Percentiles rank a stretch among this genome's conserved stretches.
These are phyloP conservation scores for Fennellomyces sp. DNA, from an alignment of 371 early-diverging fungal genomes.

Conservation along the genomic window DNA sequence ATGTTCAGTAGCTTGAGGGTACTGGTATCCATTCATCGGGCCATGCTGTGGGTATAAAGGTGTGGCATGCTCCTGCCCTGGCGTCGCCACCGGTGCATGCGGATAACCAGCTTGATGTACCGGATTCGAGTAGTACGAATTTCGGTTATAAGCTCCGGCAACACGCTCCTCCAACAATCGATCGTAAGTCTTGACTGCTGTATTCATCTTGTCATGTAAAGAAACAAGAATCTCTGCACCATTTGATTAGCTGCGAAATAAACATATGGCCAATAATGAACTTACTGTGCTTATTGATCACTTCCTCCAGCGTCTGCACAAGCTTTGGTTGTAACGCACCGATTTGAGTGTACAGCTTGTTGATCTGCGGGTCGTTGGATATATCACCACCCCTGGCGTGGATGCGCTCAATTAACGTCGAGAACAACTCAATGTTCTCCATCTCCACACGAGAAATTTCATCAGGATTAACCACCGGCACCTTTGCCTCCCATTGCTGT, in stretches of 20 bases:
- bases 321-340: conserved; percentile 77
- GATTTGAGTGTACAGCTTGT: conserved; percentile 70
- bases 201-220: conserved; percentile 78
- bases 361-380: conserved; percentile 68
- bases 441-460: conserved; percentile 66
- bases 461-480: conserved; percentile 20
- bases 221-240: conserved; percentile 57
- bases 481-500: neutral
- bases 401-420: conserved; percentile 69
- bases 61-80: neutral
- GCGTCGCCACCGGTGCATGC: conserved; percentile 1
- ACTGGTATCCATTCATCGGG: neutral
- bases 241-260: neutral
- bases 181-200: conserved; percentile 86
- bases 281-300: conserved; percentile 67
- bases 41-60: neutral
- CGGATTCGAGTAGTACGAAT: conserved; percentile 1
- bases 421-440: conserved; percentile 77
- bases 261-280: neutral
- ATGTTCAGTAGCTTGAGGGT: conserved; percentile 1
- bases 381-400: conserved; percentile 61
- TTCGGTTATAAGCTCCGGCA: conserved; percentile 22
- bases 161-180: conserved; percentile 77
- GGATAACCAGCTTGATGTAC: neutral
- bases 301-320: conserved; percentile 65